Base-by-base conservation (phyloP, 2,329 filamentous ascomycete species). In the Didymella keratinophila region DNA sequence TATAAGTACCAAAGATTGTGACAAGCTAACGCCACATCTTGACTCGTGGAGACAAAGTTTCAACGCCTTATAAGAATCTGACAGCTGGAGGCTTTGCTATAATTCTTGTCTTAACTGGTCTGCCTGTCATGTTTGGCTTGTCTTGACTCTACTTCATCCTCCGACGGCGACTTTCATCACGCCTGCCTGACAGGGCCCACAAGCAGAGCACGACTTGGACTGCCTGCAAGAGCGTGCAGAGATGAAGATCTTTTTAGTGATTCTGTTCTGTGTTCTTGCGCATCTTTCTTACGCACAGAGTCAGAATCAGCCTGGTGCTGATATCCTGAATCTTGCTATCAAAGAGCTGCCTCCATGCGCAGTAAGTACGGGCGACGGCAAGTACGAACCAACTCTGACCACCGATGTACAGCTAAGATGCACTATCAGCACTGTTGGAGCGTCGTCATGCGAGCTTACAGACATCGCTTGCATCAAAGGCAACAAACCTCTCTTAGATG, bases 381-480 rank as follows among this genome's bases (percentile, higher is more conserved):
- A 36, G 12, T 32, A 4, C 23, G 10, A 6, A 8, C 39, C 6
- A n/a, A 10, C 23, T 34, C 50, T 60, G 37, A 61, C 32, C 23
- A 10, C 9, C 7, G 18, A 6, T 50, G 11, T 30, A 43, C 2
- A 72, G 70, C 20, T 71, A 23, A 55, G 65, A 27, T 72, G 70
- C 49, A 67, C 69, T 30, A 42, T 70, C 10, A 51, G 51, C 14
- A 56, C 46, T 28, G 62, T 72, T n/a, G 52, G 56, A 10, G 43
- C 63, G 21, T 73, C 71, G 16, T 39, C 62, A 21, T 74, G 71
- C 55, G 54, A 62, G 14, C 50, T 71, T 30, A 64, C 70, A 3
- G 68, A 73, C 37, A 62, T 68, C 23, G 57, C 57, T 7, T 74
- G 71, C 57, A 69, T 71, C 20, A 53, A 61, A 20, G 46, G 45